Evolutionary conservation across 2,329 filamentous ascomycete species (phyloP), one percentile per base, ranked within the genome.

Genomic region (Microsporum audouinii): DNA sequence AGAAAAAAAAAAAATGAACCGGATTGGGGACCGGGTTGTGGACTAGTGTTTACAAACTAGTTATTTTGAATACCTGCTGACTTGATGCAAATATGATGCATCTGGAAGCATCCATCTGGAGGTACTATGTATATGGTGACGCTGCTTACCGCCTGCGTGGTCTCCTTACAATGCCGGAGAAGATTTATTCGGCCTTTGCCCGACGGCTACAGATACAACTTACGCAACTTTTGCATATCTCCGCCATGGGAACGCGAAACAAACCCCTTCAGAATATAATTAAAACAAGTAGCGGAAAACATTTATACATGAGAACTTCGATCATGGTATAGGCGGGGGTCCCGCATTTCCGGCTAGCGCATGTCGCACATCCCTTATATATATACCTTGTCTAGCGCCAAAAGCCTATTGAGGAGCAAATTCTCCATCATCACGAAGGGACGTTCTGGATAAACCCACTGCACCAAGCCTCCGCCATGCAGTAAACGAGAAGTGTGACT

Each of bases 401-500:
- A 55, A 55, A 55, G 51, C 31, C 31, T 31, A 55, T 55, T 55
- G 14, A 43, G 33, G 2, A 17, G 51, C n/a, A 55, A 55, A 39
- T 39, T 57, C 55, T 57, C 55, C 55, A 43, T 57, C 34, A 57
- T 57, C 55, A 57, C 55, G 55, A 57, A 43, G 55, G 12, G 34
- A n/a, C 34, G 36, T 23, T 55, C 33, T 55, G 51, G n/a, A 55
- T 23, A 34, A 36, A 55, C 51, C 51, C 33, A 55, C 55, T 57
- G 55, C 55, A 41, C 39, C 55, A 41, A 31, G 39, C 55, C 55
- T 57, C 34, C 55, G 17, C 55, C 14, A 14, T 41, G 55, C 55
- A 39, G 55, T 10, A 43, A 43, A 57, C 39, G 55, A 57, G 55
- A 57, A 39, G n/a, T 57, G 55, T 57, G 55, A 57, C 55, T 57